Conservation (phyloP, 352 stramenopile species). For the Phytophthora cactorum region DNA sequence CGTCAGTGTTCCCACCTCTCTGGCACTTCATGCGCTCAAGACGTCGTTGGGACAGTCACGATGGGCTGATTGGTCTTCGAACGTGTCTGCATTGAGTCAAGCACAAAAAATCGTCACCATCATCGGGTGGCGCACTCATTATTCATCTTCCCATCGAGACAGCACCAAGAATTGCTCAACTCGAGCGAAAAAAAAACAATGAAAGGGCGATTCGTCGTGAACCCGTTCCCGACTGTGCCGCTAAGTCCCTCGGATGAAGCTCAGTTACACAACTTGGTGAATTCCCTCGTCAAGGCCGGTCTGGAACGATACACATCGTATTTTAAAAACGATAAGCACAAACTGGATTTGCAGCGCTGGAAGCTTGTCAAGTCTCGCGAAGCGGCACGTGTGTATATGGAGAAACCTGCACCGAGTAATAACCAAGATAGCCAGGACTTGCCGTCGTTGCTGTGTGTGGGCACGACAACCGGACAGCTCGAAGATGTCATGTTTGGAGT, state of each 20-base stretch:
- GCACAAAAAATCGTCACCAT: slow-evolving; percentile 4
- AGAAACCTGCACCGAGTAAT: slow-evolving; percentile 18
- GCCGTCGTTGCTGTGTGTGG: slow-evolving; percentile 36
- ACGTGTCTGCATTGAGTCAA: slow-evolving; percentile 13
- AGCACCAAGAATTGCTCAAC: not conserved
- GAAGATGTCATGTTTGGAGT: slow-evolving; percentile 46
- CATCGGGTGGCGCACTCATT: slow-evolving; percentile 10
- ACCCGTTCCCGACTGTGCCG: slow-evolving; percentile 36
- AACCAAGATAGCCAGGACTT: slow-evolving; percentile 27
- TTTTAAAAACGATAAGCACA: slow-evolving; percentile 36
- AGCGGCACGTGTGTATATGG: slow-evolving; percentile 30
- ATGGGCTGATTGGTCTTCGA: not conserved
- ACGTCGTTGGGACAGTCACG: slow-evolving; percentile 10
- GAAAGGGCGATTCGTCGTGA: slow-evolving; percentile 42
- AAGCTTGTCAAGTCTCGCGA: slow-evolving; percentile 40
- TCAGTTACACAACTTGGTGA: slow-evolving; percentile 29
- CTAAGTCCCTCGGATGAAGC: slow-evolving; percentile 23
- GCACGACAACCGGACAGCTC: slow-evolving; percentile 29
- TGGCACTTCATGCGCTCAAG: not conserved
- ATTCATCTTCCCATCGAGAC: slow-evolving; percentile 12
- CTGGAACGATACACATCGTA: slow-evolving; percentile 36
- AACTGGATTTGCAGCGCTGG: slow-evolving; percentile 31
- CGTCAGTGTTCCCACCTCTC: slow-evolving; percentile 7
- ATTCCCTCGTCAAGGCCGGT: slow-evolving; percentile 30
- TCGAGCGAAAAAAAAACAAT: not conserved